Conservation (phyloP, 495 filamentous ascomycete species). For the Penicillium argentinense region DNA sequence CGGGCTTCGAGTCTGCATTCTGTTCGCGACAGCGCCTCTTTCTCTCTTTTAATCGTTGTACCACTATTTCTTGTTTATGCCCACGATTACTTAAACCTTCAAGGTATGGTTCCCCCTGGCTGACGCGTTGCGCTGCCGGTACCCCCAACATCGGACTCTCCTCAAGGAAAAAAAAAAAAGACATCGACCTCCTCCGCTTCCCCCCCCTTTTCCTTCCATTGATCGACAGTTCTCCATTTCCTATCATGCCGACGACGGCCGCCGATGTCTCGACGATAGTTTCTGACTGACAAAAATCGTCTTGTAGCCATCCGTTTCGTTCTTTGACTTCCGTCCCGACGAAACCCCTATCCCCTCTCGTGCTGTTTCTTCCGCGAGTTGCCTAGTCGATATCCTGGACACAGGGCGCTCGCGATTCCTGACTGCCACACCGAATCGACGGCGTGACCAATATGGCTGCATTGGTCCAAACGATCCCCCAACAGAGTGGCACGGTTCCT, state of each 20-base stretch:
- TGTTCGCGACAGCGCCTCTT: constrained; percentile 27
- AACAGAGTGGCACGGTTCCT: constrained; percentile 75
- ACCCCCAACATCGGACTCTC: constrained; percentile 12
- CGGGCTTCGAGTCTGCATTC: constrained; percentile 40
- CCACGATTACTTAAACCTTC: constrained; percentile 38
- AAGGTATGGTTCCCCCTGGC: constrained; percentile 35
- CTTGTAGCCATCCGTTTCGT: constrained; percentile 15
- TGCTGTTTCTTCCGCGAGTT: constrained; percentile 17
- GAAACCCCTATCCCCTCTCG: background rate
- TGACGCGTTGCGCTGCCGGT: constrained; percentile 28
- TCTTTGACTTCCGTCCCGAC: constrained; percentile 10
- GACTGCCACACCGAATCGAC: constrained; percentile 13
- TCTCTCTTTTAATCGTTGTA: constrained; percentile 34
- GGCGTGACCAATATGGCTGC: constrained; percentile 70
- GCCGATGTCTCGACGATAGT: no score
- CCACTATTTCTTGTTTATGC: constrained; percentile 37
- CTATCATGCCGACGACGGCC: background rate
- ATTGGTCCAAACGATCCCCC: constrained; percentile 85
- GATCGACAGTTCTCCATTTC: background rate
- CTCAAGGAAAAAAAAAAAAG: constrained; percentile 13
- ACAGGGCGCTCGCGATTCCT: constrained; percentile 18
- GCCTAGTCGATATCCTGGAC: constrained; percentile 21
- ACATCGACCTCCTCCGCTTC: constrained; percentile 15
- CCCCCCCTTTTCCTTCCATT: constrained; percentile 12
- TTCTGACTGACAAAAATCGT: constrained; percentile 15